A percentile compares a stretch with the other conserved stretches of the same genome.
Evolutionary conservation across 1,139 yeast genomes (phyloP).

Genomic region (Yamadazyma atmosphaerica): DNA sequence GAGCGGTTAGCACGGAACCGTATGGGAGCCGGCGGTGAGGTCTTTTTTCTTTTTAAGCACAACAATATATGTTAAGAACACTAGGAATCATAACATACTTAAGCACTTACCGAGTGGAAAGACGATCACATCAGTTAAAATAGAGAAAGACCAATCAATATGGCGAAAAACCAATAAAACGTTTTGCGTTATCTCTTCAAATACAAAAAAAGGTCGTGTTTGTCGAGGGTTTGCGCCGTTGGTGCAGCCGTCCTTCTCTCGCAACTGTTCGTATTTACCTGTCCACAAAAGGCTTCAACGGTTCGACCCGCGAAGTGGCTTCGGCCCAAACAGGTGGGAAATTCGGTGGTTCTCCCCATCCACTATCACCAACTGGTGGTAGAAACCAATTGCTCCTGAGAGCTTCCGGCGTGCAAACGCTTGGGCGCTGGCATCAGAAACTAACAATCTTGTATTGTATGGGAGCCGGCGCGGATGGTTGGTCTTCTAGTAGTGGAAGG

Average conservation of each 20-base stretch:
- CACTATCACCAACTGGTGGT: constrained; percentile 17
- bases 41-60: too few species aligned
- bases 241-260: too few species aligned
- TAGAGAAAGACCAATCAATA: too few species aligned
- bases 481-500: constrained; percentile 44
- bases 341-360: constrained; percentile 78
- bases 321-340: constrained; percentile 65
- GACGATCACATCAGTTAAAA: too few species aligned
- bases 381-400: constrained; percentile 54
- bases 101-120: too few species aligned
- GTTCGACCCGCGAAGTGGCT: constrained; percentile 13
- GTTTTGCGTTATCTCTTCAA: too few species aligned
- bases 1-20: too few species aligned
- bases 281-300: constrained; percentile 42
- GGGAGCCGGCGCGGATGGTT: constrained; percentile 81
- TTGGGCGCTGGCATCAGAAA: constrained; percentile 73
- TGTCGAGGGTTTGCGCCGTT: too few species aligned
- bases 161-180: too few species aligned
- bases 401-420: constrained; percentile 69
- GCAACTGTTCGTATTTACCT: constrained; percentile 69
- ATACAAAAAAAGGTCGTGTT: not conserved
- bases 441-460: constrained; percentile 39
- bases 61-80: too few species aligned
- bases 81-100: too few species aligned
- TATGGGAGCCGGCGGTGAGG: too few species aligned